Evolutionary conservation across 148 eudicot species (phyloP), one percentile per base, ranked within the genome.

Genomic region (Chenopodium berlandieri): DNA sequence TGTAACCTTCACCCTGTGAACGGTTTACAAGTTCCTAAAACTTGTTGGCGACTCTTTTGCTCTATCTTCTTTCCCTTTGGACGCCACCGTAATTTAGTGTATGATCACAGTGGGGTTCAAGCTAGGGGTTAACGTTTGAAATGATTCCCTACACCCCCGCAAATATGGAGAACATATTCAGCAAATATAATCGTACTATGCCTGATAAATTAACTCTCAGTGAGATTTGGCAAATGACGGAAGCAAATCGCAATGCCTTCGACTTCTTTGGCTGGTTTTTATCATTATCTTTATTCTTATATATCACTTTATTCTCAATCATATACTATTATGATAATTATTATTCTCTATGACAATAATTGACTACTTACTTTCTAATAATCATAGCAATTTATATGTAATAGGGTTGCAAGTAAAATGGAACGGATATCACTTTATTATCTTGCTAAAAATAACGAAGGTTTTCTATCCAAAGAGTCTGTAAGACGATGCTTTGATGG

Each of bases 401-500:
- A 34, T 47, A 84, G 94, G 92, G 34, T 71, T 25, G 92, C 92
- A 2, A 86, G 87, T 73, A 91, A 90, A 82, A 17, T 86, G 13
- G 97, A 93, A 78, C 91, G 97, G 97, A 88, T 85, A 62, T 79
- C 72, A n/a, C 86, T 91, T 20, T 93, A 89, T 56, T 30, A 82
- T 69, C 86, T 93, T 64, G 97, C 97, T 1, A 89, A 86, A 86
- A 95, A 93, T 54, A 81, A 90, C 8, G 91, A 91, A 79, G 97
- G 97, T 3, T 88, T 72, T 47, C 85, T 93, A 83, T 86, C 95
- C 2, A 93, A 93, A 86, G 97, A 93, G 82, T 92, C 97, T 0
- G 90, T 93, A 16, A 86, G 95, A 31, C 89, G 97, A 14, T 91
- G 95, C 87, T 93, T 84, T 44, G 97, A 93, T 79, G 97, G 95